Conservation (phyloP, 2,329 filamentous ascomycete genomes). For the Truncatella angustata region DNA sequence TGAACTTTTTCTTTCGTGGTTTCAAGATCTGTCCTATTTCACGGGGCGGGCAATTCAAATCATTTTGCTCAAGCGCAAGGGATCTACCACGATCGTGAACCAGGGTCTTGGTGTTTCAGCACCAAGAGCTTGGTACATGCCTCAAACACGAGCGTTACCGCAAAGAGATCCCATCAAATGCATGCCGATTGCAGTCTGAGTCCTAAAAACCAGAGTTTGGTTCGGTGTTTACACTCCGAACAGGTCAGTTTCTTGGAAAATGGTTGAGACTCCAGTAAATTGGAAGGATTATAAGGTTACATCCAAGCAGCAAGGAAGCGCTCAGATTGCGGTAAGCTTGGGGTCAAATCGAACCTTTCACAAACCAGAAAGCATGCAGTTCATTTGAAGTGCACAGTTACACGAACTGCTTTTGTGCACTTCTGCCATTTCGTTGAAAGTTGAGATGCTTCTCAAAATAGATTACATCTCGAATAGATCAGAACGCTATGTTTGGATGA, state of each 20-base stretch:
- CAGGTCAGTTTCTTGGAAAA: too few species aligned
- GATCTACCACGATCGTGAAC: constrained; percentile 17
- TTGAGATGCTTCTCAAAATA: too few species aligned
- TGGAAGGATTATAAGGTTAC: too few species aligned
- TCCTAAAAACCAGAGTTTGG: not conserved
- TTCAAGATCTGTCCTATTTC: not conserved
- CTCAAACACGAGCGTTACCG: constrained; percentile 17
- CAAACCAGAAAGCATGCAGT: too few species aligned
- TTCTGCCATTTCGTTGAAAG: too few species aligned
- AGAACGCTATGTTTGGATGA: constrained; percentile 5
- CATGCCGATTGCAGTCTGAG: not conserved
- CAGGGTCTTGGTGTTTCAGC: constrained; percentile 20
- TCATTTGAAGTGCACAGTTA: too few species aligned
- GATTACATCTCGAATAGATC: too few species aligned
- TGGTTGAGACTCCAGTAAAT: too few species aligned
- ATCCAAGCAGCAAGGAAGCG: too few species aligned
- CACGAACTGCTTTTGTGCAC: too few species aligned
- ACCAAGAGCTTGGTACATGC: constrained; percentile 20
- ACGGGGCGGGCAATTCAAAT: not conserved
- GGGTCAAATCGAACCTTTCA: too few species aligned
- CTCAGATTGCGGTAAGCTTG: too few species aligned
- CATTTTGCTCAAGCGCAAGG: constrained; percentile 12
- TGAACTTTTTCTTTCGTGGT: constrained; percentile 4
- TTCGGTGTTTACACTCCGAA: not conserved
- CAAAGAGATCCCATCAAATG: not conserved